These are phyloP conservation scores for Hypoxylon cercidicola DNA, from an alignment of 495 filamentous ascomycete species.

Conservation along the genomic window DNA sequence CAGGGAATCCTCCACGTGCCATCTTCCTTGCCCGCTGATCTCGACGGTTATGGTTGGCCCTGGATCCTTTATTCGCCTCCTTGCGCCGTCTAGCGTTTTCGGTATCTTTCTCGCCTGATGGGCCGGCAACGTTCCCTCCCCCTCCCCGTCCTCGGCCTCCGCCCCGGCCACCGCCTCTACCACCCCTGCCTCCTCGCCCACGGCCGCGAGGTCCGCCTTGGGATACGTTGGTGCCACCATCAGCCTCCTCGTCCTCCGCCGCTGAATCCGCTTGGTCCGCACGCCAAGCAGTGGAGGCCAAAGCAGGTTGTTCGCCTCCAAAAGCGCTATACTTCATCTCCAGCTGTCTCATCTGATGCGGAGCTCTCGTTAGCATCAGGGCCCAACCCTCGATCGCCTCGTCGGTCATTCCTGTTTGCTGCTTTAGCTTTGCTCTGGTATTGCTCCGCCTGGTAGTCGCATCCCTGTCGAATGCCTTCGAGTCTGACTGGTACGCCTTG, in stretches of 20 bases:
- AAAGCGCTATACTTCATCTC: slow-evolving; percentile 73
- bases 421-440: slow-evolving; percentile 70
- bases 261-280: slow-evolving; percentile 56
- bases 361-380: slow-evolving; percentile 80
- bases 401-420: slow-evolving; percentile 87
- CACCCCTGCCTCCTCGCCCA: slow-evolving; percentile 61
- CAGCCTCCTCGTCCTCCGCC: slow-evolving; percentile 56
- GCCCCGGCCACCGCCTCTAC: slow-evolving; percentile 55
- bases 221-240: slow-evolving; percentile 40
- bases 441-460: slow-evolving; percentile 71
- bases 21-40: slow-evolving; percentile 83
- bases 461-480: slow-evolving; percentile 75
- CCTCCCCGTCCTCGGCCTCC: slow-evolving; percentile 52
- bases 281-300: slow-evolving; percentile 72
- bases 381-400: slow-evolving; percentile 96
- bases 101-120: slow-evolving; percentile 66
- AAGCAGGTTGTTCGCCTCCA: slow-evolving; percentile 66
- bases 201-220: slow-evolving; percentile 51
- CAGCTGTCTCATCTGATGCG: slow-evolving; percentile 69
- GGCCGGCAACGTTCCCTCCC: slow-evolving; percentile 67
- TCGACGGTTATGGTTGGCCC: slow-evolving; percentile 72
- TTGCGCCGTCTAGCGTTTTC: slow-evolving; percentile 70
- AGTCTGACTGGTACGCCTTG: slow-evolving; percentile 68
- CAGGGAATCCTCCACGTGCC: slow-evolving; percentile 68
- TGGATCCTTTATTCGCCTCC: slow-evolving; percentile 70